These are phyloP conservation scores for Phytophthora meadii DNA, from an alignment of 352 stramenopile genomes.

Conservation along the genomic window DNA sequence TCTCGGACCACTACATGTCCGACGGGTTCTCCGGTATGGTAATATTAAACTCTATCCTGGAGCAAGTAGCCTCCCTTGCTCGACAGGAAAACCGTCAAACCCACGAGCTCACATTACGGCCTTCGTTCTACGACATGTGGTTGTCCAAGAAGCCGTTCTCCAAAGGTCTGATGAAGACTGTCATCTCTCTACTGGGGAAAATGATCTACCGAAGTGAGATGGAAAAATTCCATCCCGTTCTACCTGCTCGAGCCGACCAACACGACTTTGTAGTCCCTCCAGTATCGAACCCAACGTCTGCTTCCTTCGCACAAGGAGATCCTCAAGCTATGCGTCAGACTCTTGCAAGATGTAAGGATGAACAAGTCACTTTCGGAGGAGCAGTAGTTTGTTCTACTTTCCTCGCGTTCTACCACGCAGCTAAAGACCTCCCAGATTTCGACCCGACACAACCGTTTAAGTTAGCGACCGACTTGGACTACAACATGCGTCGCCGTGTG, in stretches of 20 bases:
- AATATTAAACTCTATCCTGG: constrained; percentile 47
- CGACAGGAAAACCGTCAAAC: background rate
- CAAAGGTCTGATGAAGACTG: constrained; percentile 29
- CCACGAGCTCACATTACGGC: constrained; percentile 24
- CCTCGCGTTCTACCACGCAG: constrained; percentile 34
- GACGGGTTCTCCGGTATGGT: constrained; percentile 48
- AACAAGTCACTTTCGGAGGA: constrained; percentile 46
- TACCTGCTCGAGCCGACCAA: constrained; percentile 33
- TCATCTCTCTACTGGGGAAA: constrained; percentile 27
- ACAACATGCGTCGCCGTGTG: constrained; percentile 59
- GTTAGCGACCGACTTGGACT: constrained; percentile 39
- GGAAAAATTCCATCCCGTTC: constrained; percentile 27
- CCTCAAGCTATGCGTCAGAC: constrained; percentile 26
- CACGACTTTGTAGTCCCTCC: constrained; percentile 36
- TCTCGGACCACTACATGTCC: constrained; percentile 57
- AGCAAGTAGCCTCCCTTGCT: constrained; percentile 24
- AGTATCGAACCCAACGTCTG: constrained; percentile 28
- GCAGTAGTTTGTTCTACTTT: constrained; percentile 34
- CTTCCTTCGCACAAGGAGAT: constrained; percentile 37
- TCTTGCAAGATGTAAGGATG: constrained; percentile 36
- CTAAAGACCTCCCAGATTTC: constrained; percentile 9
- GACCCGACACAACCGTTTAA: constrained; percentile 41
- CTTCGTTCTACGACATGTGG: constrained; percentile 42
- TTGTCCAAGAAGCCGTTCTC: constrained; percentile 21
- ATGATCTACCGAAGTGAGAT: constrained; percentile 30